A percentile compares a stretch with the other conserved stretches of the same genome.
Conservation (phyloP, 176 grass and related monocot genomes). For the Eragrostis curvula region DNA sequence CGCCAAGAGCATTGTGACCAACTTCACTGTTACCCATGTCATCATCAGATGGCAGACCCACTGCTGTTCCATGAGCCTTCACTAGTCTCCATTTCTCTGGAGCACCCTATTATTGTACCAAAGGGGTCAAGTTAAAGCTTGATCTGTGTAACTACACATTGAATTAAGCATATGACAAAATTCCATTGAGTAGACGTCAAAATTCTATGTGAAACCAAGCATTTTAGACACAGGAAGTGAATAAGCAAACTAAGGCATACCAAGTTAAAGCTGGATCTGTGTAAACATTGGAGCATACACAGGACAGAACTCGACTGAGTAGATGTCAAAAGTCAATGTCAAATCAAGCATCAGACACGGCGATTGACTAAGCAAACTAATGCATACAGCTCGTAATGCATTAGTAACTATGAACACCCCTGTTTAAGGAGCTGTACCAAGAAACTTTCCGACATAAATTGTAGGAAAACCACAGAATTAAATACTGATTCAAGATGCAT, state of each 20-base stretch:
- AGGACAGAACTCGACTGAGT: too few species aligned
- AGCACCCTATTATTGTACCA: slow-evolving; percentile 63
- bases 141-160: background rate
- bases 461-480: background rate
- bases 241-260: background rate
- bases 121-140: slow-evolving; percentile 8
- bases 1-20: slow-evolving; percentile 94
- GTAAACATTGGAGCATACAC: too few species aligned
- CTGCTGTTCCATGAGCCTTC: slow-evolving; percentile 95
- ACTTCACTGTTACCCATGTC: slow-evolving; percentile 99
- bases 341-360: too few species aligned
- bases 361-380: background rate
- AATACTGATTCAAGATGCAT: background rate
- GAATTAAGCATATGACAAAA: background rate
- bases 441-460: background rate
- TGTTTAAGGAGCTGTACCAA: background rate
- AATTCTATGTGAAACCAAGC: background rate
- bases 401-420: background rate
- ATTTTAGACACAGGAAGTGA: background rate
- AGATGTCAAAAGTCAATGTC: too few species aligned
- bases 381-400: background rate
- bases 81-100: slow-evolving; percentile 90
- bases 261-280: too few species aligned
- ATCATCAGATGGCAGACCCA: slow-evolving; percentile 88
- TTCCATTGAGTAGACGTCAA: background rate